Evolutionary conservation across 1,284 basidiomycete genomes (phyloP), one percentile per base, ranked within the genome.

Genomic region (Cryptococcus sp.): DNA sequence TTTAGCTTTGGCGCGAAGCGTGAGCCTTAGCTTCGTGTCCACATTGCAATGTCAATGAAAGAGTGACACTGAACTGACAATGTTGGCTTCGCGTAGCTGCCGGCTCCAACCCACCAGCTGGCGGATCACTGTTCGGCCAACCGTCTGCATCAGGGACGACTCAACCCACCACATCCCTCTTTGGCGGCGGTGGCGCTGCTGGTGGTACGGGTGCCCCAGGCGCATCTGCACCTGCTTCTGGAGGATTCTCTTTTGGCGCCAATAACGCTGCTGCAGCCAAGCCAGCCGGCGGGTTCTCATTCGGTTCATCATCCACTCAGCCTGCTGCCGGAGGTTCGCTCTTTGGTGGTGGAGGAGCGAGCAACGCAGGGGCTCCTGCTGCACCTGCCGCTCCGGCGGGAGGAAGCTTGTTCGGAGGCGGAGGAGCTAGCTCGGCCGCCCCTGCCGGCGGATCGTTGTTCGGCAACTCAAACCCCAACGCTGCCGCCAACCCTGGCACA

Each of bases 391-490:
- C 64, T 20, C 54, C 62, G 22, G 54, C 60, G 3, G 45, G 53
- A 17, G 62, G 62, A 13, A 57, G 61, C 5, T 44, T 62, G 40
- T 59, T 61, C 41, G 59, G 68, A 35, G 31, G 31, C 31, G 31
- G 31, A 35, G 31, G 5, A 35, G 31, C 31, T 35, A 8, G 31
- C 2, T 35, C 31, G 31, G 10, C 31, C 54, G 31, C 57, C 57
- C 69, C 71, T 19, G 50, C 67, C 4, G 57, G 54, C 5, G 59
- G 58, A 42, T 47, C 65, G 5, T 56, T 75, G 23, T 77, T 75
- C 56, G 74, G 71, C 45, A 62, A 50, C 49, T 50, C 47, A 20
- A 42, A 56, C 15, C 41, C 54, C 15, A 52, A 54, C 13, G 47
- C 17, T 25, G 22, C 46, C 20, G 17, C 44, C 13, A 56, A 45